Conservation (phyloP, 805 yeast genomes). For the Starmerella apis region DNA sequence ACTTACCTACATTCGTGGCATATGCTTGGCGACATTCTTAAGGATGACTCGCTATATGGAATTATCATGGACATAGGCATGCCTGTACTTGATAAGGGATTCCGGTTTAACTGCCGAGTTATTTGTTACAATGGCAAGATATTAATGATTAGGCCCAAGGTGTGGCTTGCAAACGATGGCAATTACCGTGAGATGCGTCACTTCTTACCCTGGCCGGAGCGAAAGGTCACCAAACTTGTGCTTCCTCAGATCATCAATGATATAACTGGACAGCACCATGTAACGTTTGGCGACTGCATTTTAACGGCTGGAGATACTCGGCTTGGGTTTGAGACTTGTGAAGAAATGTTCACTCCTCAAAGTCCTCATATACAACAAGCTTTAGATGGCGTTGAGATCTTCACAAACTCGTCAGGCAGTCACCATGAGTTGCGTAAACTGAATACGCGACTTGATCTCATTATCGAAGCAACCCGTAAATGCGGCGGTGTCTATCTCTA, state of each 20-base stretch:
- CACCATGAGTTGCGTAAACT: conserved; percentile 92
- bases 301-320: conserved; percentile 74
- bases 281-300: conserved; percentile 84
- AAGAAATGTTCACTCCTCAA: conserved; percentile 91
- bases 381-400: conserved; percentile 92
- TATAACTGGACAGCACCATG: conserved; percentile 55
- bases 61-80: conserved; percentile 85
- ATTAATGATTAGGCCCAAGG: conserved; percentile 78
- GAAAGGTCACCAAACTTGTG: conserved; percentile 58
- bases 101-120: conserved; percentile 84
- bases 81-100: conserved; percentile 81
- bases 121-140: conserved; percentile 70
- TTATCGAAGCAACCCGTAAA: conserved; percentile 84
- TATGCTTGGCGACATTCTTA: conserved; percentile 68
- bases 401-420: conserved; percentile 93
- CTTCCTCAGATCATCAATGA: conserved; percentile 62
- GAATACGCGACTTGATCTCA: conserved; percentile 71
- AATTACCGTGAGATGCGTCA: conserved; percentile 96
- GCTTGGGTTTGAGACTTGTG: conserved; percentile 97
- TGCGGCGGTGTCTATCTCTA: conserved; percentile 94
- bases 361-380: conserved; percentile 90
- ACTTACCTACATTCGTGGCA: conserved; percentile 89
- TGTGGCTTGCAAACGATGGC: conserved; percentile 93
- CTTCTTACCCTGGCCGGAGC: conserved; percentile 90
- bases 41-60: conserved; percentile 56